These are phyloP conservation scores for Cucumis melo DNA, from an alignment of 306 rosid genomes.

Conservation along the genomic window DNA sequence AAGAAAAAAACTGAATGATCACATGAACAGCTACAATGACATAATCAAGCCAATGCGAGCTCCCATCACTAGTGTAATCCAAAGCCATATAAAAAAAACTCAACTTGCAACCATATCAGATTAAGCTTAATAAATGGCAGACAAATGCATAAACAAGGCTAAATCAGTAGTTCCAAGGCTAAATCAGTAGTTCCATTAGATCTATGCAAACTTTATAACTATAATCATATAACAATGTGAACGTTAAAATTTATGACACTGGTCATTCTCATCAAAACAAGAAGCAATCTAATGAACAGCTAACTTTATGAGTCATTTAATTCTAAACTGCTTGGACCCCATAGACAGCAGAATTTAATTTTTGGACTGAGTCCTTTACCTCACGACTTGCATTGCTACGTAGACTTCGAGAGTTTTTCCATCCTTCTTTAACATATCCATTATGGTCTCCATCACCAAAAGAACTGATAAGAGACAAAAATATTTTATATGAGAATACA, in stretches of 20 bases:
- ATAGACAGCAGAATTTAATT: background rate
- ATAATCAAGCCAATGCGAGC: background rate
- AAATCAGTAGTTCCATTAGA: background rate
- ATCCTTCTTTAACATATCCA: no score
- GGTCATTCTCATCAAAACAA: background rate
- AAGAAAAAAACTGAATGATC: background rate
- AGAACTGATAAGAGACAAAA: constrained; percentile 16
- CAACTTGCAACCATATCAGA: background rate
- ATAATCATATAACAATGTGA: background rate
- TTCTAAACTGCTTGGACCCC: no score
- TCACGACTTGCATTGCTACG: constrained; percentile 52
- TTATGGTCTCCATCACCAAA: constrained; percentile 57
- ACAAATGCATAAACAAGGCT: background rate
- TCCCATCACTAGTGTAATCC: background rate
- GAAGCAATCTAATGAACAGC: background rate
- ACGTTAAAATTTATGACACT: background rate
- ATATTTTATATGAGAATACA: background rate
- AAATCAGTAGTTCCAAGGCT: no score
- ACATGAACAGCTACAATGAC: no score
- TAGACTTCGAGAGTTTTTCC: constrained; percentile 65
- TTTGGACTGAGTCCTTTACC: constrained; percentile 29
- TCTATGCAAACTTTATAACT: background rate
- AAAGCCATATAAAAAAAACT: background rate
- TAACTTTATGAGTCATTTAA: no score
- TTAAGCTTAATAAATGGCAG: background rate